Evolutionary conservation across 345 rosid species (phyloP).

Genomic region (Angophora floribunda): DNA sequence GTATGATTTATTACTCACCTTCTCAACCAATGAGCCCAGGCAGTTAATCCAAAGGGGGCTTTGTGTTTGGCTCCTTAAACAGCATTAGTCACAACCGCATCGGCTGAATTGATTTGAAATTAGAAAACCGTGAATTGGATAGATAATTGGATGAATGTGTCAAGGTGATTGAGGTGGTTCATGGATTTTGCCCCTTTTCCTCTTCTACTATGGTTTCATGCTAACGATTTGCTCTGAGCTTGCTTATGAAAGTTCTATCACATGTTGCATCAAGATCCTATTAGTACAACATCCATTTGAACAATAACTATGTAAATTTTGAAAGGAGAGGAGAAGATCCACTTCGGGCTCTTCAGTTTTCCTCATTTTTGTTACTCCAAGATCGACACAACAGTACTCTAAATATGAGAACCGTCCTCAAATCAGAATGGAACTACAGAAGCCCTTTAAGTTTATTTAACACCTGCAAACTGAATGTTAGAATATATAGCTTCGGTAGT

Average conservation of each 20-base stretch:
- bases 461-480: background rate
- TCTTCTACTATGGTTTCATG: background rate
- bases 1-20: too few species aligned
- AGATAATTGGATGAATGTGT: background rate
- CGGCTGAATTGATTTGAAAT: background rate
- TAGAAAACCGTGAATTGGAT: background rate
- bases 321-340: too few species aligned
- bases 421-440: background rate
- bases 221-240: background rate
- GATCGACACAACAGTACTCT: background rate
- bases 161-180: too few species aligned
- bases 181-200: background rate
- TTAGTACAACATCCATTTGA: too few species aligned
- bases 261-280: background rate
- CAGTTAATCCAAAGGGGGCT: background rate
- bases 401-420: background rate
- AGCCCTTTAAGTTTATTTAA: background rate
- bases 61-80: background rate
- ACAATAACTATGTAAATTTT: background rate
- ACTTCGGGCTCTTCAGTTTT: too few species aligned
- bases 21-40: background rate
- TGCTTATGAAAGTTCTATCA: background rate
- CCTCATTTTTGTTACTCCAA: background rate
- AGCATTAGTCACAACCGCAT: background rate
- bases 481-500: background rate